These are phyloP conservation scores for Podospora pseudocomata DNA, from an alignment of 495 filamentous ascomycete species.

Conservation along the genomic window DNA sequence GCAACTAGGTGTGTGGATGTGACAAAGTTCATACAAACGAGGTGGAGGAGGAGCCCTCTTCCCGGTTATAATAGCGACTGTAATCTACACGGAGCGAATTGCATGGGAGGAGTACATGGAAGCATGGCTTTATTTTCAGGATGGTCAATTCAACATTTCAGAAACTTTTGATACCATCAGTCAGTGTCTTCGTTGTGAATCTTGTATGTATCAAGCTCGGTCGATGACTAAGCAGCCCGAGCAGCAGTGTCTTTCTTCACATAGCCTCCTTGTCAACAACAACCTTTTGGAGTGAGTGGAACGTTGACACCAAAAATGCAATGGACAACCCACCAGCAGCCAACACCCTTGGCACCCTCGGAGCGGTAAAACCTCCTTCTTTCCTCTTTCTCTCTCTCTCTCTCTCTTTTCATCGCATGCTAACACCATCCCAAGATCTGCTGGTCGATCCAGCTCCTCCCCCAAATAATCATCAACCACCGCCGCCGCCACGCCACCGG, in stretches of 20 bases:
- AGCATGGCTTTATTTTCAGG: background rate
- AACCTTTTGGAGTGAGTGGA: too few species aligned
- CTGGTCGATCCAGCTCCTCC: slow-evolving; percentile 50
- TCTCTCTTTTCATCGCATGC: slow-evolving; percentile 3
- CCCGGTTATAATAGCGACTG: background rate
- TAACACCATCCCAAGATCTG: slow-evolving; percentile 9
- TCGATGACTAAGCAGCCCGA: too few species aligned
- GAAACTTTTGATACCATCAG: background rate
- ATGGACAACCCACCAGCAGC: slow-evolving; percentile 55
- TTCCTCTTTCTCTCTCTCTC: slow-evolving; percentile 15
- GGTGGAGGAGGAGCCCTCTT: too few species aligned
- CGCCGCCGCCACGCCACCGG: slow-evolving; percentile 56
- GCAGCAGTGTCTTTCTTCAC: background rate
- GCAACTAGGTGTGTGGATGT: background rate
- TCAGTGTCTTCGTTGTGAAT: background rate
- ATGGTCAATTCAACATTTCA: background rate
- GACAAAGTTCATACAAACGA: background rate
- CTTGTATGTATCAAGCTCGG: too few species aligned
- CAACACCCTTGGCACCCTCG: slow-evolving; percentile 55
- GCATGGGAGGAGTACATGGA: background rate
- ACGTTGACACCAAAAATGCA: background rate
- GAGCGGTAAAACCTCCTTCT: slow-evolving; percentile 43
- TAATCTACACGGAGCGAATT: background rate
- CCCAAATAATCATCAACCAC: slow-evolving; percentile 64
- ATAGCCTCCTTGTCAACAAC: too few species aligned